Evolutionary conservation across 2,329 filamentous ascomycete genomes (phyloP), one percentile per base, ranked within the genome.

Genomic region (Fusarium aywerte): DNA sequence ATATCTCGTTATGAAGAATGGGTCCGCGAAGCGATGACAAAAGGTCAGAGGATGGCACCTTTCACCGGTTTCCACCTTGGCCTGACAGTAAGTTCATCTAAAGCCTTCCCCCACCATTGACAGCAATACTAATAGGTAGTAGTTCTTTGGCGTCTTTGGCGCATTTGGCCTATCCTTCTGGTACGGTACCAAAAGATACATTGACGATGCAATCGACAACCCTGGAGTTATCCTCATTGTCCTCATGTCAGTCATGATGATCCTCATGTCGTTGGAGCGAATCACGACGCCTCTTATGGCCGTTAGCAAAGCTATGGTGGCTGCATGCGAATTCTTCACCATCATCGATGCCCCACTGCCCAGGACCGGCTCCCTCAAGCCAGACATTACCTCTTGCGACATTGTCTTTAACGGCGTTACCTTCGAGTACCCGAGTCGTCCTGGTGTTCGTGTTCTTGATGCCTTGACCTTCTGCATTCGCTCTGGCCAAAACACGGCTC

Each of bases 401-500:
- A 81, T 87, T 58, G 84, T 90, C 1, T 77, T 91, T 2, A 58
- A 70, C 2, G 21, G 58, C 0, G 69, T 73, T 1, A 60, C 42
- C 1, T 73, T 73, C 23, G 68, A 66, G 18, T 73, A 73, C 13
- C 70, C 70, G 0, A 61, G 61, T 20, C 62, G 70, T 2, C 70
- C 70, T 10, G 66, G 66, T 1, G 68, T 65, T 4, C 58, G 43
- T 1, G 56, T 73, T 1, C 31, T 73, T 10, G 81, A 89, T 60
- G 76, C 79, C 0, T 74, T 90, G 5, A 82, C 81, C 62, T 75
- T 90, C 7, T 78, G 73, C 1, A 84, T 91, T 47, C 78, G 81
- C 36, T 81, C 84, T 6, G 87, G 87, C 5, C 87, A 89, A 65
- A 83, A 87, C 3, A 91, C 88, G 0, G 90, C 90, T 2, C 87